Conservation (phyloP, 768 basidiomycete species). For the Psilocybe cyanescens region DNA sequence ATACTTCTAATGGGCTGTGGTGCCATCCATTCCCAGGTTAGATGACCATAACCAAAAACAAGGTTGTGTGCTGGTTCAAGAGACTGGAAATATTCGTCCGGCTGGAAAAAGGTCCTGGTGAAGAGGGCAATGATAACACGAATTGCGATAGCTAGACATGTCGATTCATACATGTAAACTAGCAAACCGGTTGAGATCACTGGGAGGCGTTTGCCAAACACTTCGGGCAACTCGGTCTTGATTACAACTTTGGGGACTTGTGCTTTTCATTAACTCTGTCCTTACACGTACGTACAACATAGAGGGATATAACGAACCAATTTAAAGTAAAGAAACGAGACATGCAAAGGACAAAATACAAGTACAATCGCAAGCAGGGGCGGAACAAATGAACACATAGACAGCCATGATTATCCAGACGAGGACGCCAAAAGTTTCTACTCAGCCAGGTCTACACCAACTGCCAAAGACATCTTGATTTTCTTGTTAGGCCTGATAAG, state of each 20-base stretch:
- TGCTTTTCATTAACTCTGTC: no score
- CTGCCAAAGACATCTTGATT: constrained; percentile 72
- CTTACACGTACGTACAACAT: no score
- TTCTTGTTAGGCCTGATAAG: constrained; percentile 53
- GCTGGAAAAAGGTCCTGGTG: constrained; percentile 91
- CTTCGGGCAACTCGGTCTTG: no score
- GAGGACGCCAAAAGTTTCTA: constrained; percentile 27
- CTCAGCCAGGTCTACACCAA: constrained; percentile 76
- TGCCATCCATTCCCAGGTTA: constrained; percentile 96
- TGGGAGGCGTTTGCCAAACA: not conserved
- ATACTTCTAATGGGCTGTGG: constrained; percentile 76
- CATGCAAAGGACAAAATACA: no score
- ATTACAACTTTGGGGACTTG: no score
- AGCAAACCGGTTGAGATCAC: no score
- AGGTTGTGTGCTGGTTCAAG: constrained; percentile 89
- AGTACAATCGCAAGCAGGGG: no score
- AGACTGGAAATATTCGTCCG: constrained; percentile 96
- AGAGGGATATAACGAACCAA: no score
- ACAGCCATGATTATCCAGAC: no score
- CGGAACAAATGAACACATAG: no score
- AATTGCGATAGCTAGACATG: constrained; percentile 43
- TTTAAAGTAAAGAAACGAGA: no score
- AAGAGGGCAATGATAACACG: constrained; percentile 66
- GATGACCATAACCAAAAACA: constrained; percentile 89
- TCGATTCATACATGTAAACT: not conserved